Evolutionary conservation across 768 basidiomycete genomes (phyloP).

Genomic region (Mycena vitilis): DNA sequence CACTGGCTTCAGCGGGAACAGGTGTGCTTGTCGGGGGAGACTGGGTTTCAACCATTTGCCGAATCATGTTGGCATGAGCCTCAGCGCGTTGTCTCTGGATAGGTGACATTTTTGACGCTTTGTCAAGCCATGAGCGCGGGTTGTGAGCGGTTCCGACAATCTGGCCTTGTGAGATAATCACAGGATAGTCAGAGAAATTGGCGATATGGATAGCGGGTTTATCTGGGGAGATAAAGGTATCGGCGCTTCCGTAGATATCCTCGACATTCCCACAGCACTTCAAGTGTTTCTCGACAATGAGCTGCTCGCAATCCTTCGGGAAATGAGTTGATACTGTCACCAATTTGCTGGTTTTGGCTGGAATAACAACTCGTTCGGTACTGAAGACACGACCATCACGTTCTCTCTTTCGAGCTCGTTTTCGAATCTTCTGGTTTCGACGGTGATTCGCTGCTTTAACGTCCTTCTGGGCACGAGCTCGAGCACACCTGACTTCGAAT

Average conservation of each 20-base stretch:
- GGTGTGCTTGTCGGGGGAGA: not conserved
- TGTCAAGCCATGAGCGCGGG: not conserved
- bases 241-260: slow-evolving; percentile 4
- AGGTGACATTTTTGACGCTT: not conserved
- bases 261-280: not conserved
- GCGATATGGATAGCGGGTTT: slow-evolving; percentile 2
- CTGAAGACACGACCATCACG: not conserved
- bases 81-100: not conserved
- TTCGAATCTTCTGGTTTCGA: not conserved
- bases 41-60: not conserved
- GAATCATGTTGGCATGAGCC: slow-evolving; percentile 1
- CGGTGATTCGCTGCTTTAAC: not conserved
- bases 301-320: not conserved
- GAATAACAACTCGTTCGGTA: slow-evolving; percentile 7
- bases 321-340: not conserved
- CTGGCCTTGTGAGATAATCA: not conserved
- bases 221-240: slow-evolving; percentile 1
- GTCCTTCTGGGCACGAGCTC: not conserved
- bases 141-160: not conserved
- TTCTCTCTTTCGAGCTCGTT: not conserved
- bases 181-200: not conserved
- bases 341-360: not conserved
- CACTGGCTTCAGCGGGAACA: not conserved
- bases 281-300: not conserved
- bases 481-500: slow-evolving; percentile 5